Evolutionary conservation across 176 grass and related monocot species (phyloP).

Genomic region (Tillandsia leiboldiana): DNA sequence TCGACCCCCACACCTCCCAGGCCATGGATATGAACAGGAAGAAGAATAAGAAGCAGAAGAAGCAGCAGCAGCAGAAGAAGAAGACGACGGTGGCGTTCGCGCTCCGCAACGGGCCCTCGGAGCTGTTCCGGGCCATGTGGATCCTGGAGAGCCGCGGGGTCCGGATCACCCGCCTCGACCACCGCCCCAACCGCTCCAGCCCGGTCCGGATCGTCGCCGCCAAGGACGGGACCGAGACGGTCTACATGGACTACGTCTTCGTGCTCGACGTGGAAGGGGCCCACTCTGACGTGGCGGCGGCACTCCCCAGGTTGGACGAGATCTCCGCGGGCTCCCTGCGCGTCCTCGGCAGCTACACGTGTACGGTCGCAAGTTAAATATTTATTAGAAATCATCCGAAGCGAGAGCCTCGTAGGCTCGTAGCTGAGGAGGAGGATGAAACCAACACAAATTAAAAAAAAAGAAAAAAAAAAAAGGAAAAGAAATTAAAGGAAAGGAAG

Average conservation of each 20-base stretch:
- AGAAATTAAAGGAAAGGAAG: neutral
- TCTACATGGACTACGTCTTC: slow-evolving; percentile 29
- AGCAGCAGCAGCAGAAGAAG: no score
- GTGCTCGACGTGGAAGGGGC: slow-evolving; percentile 26
- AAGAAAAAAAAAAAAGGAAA: no score
- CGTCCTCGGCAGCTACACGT: slow-evolving; percentile 17
- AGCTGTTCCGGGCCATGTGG: slow-evolving; percentile 24
- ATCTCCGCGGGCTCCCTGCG: slow-evolving; percentile 7
- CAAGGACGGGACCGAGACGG: neutral
- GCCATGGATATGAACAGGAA: neutral
- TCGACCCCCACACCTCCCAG: neutral
- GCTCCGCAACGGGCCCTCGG: slow-evolving; percentile 16
- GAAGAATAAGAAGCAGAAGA: no score
- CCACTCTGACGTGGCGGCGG: neutral
- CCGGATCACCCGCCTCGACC: slow-evolving; percentile 22
- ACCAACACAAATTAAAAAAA: no score
- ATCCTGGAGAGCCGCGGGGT: slow-evolving; percentile 27
- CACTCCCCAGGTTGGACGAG: slow-evolving; percentile 10
- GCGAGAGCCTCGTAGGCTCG: no score
- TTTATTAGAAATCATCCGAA: no score
- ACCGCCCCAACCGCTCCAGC: slow-evolving; percentile 25
- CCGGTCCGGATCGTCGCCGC: slow-evolving; percentile 18
- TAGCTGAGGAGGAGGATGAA: no score
- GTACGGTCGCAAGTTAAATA: neutral
- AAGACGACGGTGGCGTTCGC: slow-evolving; percentile 30